Evolutionary conservation across 306 rosid genomes (phyloP).

Genomic region (Vigna nakashimae): DNA sequence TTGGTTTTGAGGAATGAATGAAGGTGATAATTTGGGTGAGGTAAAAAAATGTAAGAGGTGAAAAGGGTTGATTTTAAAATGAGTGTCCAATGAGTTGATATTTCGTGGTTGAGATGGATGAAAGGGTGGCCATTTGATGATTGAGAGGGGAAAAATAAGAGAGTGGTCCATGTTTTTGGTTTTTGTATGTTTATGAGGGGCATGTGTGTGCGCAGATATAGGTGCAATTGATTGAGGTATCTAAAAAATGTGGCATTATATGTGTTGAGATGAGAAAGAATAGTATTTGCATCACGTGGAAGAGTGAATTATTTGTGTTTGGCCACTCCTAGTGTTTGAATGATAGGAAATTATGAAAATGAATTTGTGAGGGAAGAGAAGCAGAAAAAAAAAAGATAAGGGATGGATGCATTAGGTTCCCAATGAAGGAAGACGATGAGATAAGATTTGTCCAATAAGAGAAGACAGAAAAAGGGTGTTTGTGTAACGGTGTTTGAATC

Average conservation of each 20-base stretch:
- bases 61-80: constrained; percentile 29
- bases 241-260: constrained; percentile 34
- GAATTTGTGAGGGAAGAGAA: not conserved
- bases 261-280: constrained; percentile 42
- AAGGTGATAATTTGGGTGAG: constrained; percentile 6
- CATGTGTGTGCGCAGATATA: constrained; percentile 21
- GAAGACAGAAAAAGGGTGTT: constrained; percentile 42
- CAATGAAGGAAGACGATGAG: constrained; percentile 63
- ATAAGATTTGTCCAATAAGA: constrained; percentile 82
- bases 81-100: constrained; percentile 39
- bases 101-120: constrained; percentile 32
- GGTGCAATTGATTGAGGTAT: constrained; percentile 40
- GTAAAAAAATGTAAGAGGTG: constrained; percentile 13
- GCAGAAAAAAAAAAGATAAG: no score
- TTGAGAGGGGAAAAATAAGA: constrained; percentile 17
- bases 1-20: no score
- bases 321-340: constrained; percentile 61
- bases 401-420: constrained; percentile 45
- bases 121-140: constrained; percentile 37
- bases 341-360: constrained; percentile 23
- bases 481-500: constrained; percentile 69
- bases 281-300: constrained; percentile 70
- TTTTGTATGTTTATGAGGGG: constrained; percentile 38
- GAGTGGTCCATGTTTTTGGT: constrained; percentile 45
- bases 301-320: constrained; percentile 59